These are phyloP conservation scores for Coemansia sp. DNA, from an alignment of 192 early-diverging fungal species.

Conservation along the genomic window DNA sequence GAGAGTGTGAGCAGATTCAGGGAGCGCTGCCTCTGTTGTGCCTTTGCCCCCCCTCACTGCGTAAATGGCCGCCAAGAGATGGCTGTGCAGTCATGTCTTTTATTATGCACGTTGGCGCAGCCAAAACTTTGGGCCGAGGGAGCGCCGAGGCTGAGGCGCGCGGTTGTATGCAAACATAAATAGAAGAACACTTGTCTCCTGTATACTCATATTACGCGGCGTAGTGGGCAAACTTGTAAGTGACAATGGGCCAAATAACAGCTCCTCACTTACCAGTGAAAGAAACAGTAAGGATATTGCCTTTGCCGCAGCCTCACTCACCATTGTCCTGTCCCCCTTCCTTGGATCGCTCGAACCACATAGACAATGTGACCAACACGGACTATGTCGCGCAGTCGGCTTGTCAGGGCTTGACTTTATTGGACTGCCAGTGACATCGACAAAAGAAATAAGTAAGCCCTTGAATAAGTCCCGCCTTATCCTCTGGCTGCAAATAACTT, in stretches of 20 bases:
- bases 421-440: background rate
- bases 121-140: background rate
- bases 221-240: background rate
- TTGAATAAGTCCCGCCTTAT: background rate
- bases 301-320: background rate
- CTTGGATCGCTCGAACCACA: background rate
- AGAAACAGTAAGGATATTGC: background rate
- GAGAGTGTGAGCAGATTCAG: background rate
- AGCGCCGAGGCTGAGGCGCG: background rate
- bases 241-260: background rate
- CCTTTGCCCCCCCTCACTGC: background rate
- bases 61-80: background rate
- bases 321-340: background rate
- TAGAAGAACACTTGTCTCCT: background rate
- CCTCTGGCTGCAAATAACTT: background rate
- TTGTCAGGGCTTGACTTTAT: background rate
- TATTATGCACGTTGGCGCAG: background rate
- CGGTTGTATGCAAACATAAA: background rate
- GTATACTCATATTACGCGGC: background rate
- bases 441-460: background rate
- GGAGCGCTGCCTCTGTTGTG: background rate
- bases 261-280: background rate
- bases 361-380: background rate
- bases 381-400: background rate
- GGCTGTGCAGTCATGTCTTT: background rate